Conservation (phyloP, 768 basidiomycete genomes). For the Termitomyces sp. region DNA sequence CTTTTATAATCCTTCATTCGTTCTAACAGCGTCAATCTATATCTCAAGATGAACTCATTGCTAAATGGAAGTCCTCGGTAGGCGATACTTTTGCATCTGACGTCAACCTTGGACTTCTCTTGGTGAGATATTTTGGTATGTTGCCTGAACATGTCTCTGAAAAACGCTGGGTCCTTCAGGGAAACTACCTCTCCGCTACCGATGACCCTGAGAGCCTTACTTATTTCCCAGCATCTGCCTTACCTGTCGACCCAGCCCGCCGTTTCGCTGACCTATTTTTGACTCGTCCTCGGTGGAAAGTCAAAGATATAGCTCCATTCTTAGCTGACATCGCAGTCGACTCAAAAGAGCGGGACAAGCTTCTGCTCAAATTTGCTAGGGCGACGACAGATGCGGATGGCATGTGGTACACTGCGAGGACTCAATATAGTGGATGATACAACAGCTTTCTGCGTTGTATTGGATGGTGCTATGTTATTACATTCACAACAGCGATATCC, state of each 20-base stretch:
- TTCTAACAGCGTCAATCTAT: slow-evolving; percentile 54
- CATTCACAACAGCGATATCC: not conserved
- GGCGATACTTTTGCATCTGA: slow-evolving; percentile 69
- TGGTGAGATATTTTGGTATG: slow-evolving; percentile 35
- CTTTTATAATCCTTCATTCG: not conserved
- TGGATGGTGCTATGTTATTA: not conserved
- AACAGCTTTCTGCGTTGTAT: not conserved
- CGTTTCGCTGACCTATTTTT: slow-evolving; percentile 90
- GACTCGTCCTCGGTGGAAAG: slow-evolving; percentile 69
- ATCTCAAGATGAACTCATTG: slow-evolving; percentile 46
- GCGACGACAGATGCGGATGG: slow-evolving; percentile 65
- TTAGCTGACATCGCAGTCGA: slow-evolving; percentile 78
- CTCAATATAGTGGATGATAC: slow-evolving; percentile 46
- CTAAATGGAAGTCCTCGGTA: slow-evolving; percentile 65
- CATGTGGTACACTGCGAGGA: slow-evolving; percentile 70
- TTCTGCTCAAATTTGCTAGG: slow-evolving; percentile 82
- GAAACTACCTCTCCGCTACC: slow-evolving; percentile 60
- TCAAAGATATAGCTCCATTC: slow-evolving; percentile 78
- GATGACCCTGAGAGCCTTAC: slow-evolving; percentile 35
- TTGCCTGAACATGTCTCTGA: not conserved
- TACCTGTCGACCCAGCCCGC: slow-evolving; percentile 72
- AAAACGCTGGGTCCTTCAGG: slow-evolving; percentile 36
- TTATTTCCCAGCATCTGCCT: slow-evolving; percentile 71
- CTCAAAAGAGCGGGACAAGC: slow-evolving; percentile 79
- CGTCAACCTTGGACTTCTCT: slow-evolving; percentile 63